These are phyloP conservation scores for Penicillium mononematosum DNA, from an alignment of 495 filamentous ascomycete species.

Conservation along the genomic window DNA sequence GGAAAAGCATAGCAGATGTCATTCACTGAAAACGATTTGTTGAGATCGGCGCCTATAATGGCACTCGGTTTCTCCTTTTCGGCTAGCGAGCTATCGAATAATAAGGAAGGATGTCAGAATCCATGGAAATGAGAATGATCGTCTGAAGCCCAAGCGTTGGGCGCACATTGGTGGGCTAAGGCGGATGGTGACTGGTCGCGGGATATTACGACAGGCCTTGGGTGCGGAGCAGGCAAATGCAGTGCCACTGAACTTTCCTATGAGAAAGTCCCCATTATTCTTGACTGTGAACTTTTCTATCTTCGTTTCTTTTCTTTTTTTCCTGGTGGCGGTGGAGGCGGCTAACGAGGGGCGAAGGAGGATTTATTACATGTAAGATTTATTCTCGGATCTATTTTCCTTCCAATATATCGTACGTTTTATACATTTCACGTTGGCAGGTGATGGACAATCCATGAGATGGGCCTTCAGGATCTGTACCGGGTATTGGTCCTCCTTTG, in stretches of 20 bases:
- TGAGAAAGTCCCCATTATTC: not conserved
- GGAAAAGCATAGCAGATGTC: not conserved
- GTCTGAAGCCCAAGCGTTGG: constrained; percentile 27
- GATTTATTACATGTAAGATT: not conserved
- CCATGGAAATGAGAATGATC: constrained; percentile 34
- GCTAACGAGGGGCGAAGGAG: constrained; percentile 1
- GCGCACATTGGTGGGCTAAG: constrained; percentile 17
- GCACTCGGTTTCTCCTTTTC: constrained; percentile 29
- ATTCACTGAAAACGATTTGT: not conserved
- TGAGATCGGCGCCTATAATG: constrained; percentile 32
- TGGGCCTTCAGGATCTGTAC: not conserved
- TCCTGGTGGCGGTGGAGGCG: constrained; percentile 9
- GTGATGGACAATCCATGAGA: not conserved
- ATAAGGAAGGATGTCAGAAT: constrained; percentile 16
- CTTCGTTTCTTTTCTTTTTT: not conserved
- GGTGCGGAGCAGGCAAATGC: constrained; percentile 8
- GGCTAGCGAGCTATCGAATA: constrained; percentile 24
- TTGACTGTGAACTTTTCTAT: not conserved
- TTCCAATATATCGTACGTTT: not conserved
- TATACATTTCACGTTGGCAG: not conserved
- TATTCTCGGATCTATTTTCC: not conserved
- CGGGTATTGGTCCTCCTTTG: not conserved
- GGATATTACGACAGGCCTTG: constrained; percentile 11
- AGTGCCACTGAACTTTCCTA: constrained; percentile 6
- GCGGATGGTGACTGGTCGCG: constrained; percentile 8